Conservation (phyloP, 2,329 filamentous ascomycete species). For the Magnaporthales sp. region DNA sequence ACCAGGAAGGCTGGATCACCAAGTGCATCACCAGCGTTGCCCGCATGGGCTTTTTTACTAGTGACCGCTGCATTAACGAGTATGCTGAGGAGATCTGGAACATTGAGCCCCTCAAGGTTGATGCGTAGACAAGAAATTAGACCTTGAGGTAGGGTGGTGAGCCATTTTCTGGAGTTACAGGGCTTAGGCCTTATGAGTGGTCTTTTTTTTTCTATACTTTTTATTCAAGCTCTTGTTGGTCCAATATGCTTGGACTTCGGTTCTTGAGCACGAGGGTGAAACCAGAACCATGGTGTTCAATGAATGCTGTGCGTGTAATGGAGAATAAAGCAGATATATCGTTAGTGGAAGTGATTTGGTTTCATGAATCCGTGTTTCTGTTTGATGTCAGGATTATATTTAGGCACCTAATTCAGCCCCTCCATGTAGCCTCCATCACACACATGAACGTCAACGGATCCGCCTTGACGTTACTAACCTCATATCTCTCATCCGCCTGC, state of each 20-base stretch:
- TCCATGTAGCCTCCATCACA: slow-evolving; percentile 1
- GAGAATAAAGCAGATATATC: neutral
- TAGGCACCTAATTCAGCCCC: neutral
- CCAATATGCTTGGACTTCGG: neutral
- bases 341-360: neutral
- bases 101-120: slow-evolving; percentile 64
- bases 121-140: slow-evolving; percentile 10
- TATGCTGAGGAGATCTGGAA: slow-evolving; percentile 99
- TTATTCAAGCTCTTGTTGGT: neutral
- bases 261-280: neutral
- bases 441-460: neutral
- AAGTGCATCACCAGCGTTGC: slow-evolving; percentile 85
- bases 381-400: neutral
- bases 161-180: neutral
- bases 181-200: neutral
- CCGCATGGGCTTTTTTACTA: slow-evolving; percentile 96
- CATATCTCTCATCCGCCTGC: slow-evolving; percentile 8
- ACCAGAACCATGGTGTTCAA: neutral
- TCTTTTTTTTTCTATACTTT: neutral
- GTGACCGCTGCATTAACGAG: slow-evolving; percentile 90
- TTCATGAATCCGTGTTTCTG: neutral
- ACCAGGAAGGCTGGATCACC: slow-evolving; percentile 86
- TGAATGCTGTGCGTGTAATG: neutral
- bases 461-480: neutral
- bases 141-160: neutral